Evolutionary conservation across 169 alveolate genomes (phyloP).

Genomic region (Cyclospora cayetanensis): DNA sequence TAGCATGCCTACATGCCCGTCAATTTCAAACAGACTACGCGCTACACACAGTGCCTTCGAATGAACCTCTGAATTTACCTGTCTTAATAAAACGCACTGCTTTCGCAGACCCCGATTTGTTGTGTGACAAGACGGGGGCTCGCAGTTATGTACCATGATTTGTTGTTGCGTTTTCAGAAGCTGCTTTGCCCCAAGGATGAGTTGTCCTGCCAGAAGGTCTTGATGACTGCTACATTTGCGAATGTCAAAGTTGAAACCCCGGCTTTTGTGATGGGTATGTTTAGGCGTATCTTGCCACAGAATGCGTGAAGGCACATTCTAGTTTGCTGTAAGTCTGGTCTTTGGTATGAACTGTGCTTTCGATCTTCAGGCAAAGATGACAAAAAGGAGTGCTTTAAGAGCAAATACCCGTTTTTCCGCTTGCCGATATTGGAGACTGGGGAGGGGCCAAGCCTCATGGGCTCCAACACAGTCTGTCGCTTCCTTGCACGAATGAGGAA

Average conservation of each 20-base stretch:
- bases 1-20: too few species aligned
- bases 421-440: slow-evolving; percentile 25
- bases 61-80: too few species aligned
- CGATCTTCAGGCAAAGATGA: slow-evolving; percentile 27
- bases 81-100: too few species aligned
- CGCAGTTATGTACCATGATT: neutral
- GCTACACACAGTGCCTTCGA: too few species aligned
- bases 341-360: too few species aligned
- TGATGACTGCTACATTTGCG: slow-evolving; percentile 44
- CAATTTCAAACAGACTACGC: too few species aligned
- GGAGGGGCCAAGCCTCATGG: slow-evolving; percentile 3
- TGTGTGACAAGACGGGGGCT: too few species aligned
- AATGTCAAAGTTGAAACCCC: neutral
- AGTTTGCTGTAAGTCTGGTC: too few species aligned
- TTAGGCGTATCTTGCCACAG: too few species aligned
- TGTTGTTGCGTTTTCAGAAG: slow-evolving; percentile 57
- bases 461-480: slow-evolving; percentile 28
- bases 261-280: neutral
- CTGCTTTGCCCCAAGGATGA: slow-evolving; percentile 47
- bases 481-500: slow-evolving; percentile 4
- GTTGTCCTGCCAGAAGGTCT: slow-evolving; percentile 11
- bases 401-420: slow-evolving; percentile 23
- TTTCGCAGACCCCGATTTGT: too few species aligned
- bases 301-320: too few species aligned
- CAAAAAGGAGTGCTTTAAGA: neutral